These are phyloP conservation scores for Albophoma yamanashiensis DNA, from an alignment of 2,329 filamentous ascomycete species.

Conservation along the genomic window DNA sequence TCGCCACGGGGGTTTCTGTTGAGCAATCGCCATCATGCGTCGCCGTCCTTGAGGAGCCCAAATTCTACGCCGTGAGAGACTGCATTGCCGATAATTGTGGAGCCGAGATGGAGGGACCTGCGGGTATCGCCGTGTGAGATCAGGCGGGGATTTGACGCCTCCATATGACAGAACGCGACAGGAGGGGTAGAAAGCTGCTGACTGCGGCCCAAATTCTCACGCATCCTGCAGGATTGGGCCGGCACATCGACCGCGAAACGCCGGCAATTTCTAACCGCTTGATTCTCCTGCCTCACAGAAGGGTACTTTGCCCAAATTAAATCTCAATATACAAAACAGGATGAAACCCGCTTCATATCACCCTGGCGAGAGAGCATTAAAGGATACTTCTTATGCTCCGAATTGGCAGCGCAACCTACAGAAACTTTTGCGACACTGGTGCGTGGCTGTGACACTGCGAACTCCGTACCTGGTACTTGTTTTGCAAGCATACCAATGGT, in stretches of 20 bases:
- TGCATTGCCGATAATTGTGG: background rate
- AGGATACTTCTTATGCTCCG: too few relatives aligned
- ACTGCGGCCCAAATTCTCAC: background rate
- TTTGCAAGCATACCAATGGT: background rate
- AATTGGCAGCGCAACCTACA: too few relatives aligned
- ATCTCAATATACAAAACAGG: too few relatives aligned
- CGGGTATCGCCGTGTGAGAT: background rate
- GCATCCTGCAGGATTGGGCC: background rate
- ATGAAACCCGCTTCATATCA: background rate
- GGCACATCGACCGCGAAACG: background rate
- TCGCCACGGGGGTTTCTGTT: background rate
- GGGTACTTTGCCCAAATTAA: background rate
- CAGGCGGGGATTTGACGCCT: background rate
- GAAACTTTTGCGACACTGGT: too few relatives aligned
- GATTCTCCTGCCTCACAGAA: background rate
- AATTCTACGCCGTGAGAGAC: background rate
- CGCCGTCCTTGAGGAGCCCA: background rate
- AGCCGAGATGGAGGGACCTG: background rate
- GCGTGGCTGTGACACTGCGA: too few relatives aligned
- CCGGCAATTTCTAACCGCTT: background rate
- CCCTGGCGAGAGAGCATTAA: background rate
- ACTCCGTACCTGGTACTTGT: too few relatives aligned
- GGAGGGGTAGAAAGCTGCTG: background rate
- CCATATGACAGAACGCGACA: background rate
- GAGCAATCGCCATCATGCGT: background rate